Base-by-base conservation (phyloP, 2,329 filamentous ascomycete species). In the Ophiostoma sp. region DNA sequence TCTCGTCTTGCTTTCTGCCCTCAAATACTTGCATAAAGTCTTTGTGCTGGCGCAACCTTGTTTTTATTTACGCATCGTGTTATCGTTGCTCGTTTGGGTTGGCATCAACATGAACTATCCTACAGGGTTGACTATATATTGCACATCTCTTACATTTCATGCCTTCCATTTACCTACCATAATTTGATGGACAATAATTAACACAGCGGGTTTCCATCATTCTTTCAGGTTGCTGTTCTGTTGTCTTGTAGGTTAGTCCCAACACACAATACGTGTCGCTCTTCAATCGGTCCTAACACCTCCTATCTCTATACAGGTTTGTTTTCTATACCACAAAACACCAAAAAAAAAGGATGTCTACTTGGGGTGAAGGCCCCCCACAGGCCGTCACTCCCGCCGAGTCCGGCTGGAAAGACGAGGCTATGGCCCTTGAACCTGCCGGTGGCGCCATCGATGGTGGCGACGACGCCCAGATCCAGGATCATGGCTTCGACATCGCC, bases 401-500 rank as follows among this genome's bases (percentile, higher is more conserved):
- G 17, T 11, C 28, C 11, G 45, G 45, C 28, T 69, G 66, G 66
- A 69, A 55, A 36, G 66, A 55, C 66, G 66, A 69, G 66, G 66
- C 45, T 22, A 31, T 69, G 9, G 45, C 64, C 8, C 57, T 57
- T 42, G 48, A 57, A 48, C 15, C 42, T 45, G 42, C 22, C 25
- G 64, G 33, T 15, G 63, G 31, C 25, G 33, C 61, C 45, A 4
- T 66, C 17, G 64, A 39, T 22, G 52, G 22, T 2, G 71, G 71
- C 8, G 72, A 61, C 3, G 69, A 42, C 3, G 28, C 19, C 19
- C 68, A 69, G 31, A n/a, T 28, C 36, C 39, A 63, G 15, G n/a
- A 33, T 19, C 73, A 74, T 22, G 73, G 73, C 36, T 74, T 69
- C 7, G 73, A 73, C 22, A 25, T 72, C 2, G 72, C 52, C 4